These are phyloP conservation scores for Gossypium gossypioides DNA, from an alignment of 441 rosid species.

Conservation along the genomic window DNA sequence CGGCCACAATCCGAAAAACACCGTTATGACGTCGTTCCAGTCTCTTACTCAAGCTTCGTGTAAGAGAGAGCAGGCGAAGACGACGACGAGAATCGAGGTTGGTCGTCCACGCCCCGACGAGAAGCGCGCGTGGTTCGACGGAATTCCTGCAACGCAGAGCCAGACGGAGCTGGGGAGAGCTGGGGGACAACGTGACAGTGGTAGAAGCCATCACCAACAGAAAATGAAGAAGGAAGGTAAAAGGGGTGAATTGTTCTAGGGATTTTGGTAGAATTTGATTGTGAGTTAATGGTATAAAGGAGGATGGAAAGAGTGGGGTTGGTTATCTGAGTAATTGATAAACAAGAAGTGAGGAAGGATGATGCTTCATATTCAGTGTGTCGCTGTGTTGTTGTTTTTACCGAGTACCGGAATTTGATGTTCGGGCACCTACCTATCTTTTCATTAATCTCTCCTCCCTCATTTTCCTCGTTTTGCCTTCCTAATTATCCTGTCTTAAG, in stretches of 20 bases:
- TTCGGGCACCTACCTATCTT: neutral
- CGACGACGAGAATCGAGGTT: constrained; percentile 20
- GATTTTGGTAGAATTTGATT: neutral
- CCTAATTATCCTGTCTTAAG: no score
- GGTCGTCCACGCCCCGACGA: constrained; percentile 22
- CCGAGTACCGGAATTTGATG: neutral
- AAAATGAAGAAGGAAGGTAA: neutral
- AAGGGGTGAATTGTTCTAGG: constrained; percentile 4
- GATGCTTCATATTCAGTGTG: neutral
- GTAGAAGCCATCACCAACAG: constrained; percentile 30
- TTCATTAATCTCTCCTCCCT: neutral
- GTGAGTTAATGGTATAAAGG: neutral
- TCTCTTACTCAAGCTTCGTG: constrained; percentile 13
- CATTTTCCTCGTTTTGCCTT: neutral
- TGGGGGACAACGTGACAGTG: constrained; percentile 40
- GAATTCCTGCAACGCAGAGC: constrained; percentile 26
- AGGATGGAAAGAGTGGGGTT: neutral
- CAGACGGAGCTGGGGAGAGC: constrained; percentile 61
- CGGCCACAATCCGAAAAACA: constrained; percentile 26
- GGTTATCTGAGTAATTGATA: neutral
- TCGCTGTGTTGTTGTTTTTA: neutral
- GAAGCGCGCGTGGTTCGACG: constrained; percentile 17
- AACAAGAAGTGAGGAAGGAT: neutral
- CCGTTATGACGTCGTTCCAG: constrained; percentile 18
- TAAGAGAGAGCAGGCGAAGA: constrained; percentile 17